Base-by-base conservation (phyloP, 345 rosid species). In the Eucalyptus curtisii region DNA sequence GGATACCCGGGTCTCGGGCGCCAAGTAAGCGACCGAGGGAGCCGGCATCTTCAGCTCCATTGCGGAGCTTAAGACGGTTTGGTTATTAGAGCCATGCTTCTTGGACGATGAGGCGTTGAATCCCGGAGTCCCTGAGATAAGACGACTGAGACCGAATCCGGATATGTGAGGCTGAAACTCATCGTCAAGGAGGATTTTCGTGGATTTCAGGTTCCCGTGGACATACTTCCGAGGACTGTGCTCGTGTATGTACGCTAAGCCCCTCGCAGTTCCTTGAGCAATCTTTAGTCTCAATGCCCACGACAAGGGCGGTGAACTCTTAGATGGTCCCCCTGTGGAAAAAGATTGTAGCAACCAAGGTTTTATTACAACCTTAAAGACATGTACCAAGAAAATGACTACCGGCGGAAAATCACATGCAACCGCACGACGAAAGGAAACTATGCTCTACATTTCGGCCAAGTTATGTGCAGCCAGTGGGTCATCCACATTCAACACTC, bases 201-300 rank as follows among this genome's bases (percentile, higher is more conserved):
- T 94, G 25, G 98, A 94, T 89, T 96, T 97, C 27, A 98, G 76
- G 94, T 93, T 98, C 52, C 99, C 97, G 30, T 98, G 99, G 49
- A 94, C 94, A 10, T 93, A 93, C 86, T 95, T 98, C 87, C 97
- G 91, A 47, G 98, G 97, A 88, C 95, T 91, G 88, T 88, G 92
- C 91, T 97, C 99, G 10, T 97, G 99, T 90, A 97, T 95, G 93
- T 94, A 93, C 94, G 93, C 92, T 82, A 97, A 93, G 64, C 98
- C 99, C 89, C 97, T 92, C 7, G 99, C 98, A 24, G 95, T 91
- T 90, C 99, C 99, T 92, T 97, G 99, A 48, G 98, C 96, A 76
- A 98, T 95, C 89, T 90, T 95, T 89, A 98, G 92, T 92, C 99
- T 94, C 25, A 93, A 94, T 37, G 96, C 89, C 99, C 99, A 98